These are phyloP conservation scores for Madurella fahalii DNA, from an alignment of 2,329 filamentous ascomycete species.

Conservation along the genomic window DNA sequence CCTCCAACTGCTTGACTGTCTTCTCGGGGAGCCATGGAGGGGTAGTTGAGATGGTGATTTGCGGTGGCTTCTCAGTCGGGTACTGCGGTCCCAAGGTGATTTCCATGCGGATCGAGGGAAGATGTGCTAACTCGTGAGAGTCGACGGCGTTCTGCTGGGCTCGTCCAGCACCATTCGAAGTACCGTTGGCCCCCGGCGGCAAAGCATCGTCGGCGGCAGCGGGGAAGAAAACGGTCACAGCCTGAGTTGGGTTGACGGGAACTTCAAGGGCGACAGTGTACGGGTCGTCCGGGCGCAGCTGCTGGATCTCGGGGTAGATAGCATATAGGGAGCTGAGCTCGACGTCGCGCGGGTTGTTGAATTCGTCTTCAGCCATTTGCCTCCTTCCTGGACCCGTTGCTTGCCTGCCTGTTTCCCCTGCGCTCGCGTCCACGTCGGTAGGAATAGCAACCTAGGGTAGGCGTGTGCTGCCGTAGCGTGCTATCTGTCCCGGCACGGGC, in stretches of 20 bases:
- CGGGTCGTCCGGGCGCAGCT: slow-evolving; percentile 38
- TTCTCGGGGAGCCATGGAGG: slow-evolving; percentile 54
- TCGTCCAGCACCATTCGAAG: slow-evolving; percentile 3
- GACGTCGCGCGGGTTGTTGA: slow-evolving; percentile 50
- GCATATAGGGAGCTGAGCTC: slow-evolving; percentile 59
- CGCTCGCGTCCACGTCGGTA: background rate
- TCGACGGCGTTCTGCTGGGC: slow-evolving; percentile 31
- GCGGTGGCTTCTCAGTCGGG: slow-evolving; percentile 49
- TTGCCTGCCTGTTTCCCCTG: background rate
- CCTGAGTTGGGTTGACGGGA: slow-evolving; percentile 50
- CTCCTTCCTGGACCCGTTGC: background rate
- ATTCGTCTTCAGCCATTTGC: slow-evolving; percentile 26
- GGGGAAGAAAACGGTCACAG: slow-evolving; percentile 56
- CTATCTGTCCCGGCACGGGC: background rate
- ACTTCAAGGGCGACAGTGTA: slow-evolving; percentile 54
- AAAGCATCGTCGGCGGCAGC: slow-evolving; percentile 37
- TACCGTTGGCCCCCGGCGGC: slow-evolving; percentile 3
- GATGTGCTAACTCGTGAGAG: slow-evolving; percentile 50
- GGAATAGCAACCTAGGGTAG: background rate
- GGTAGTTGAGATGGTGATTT: slow-evolving; percentile 47
- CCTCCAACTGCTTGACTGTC: slow-evolving; percentile 47
- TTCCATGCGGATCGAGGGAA: slow-evolving; percentile 53
- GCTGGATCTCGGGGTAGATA: slow-evolving; percentile 63
- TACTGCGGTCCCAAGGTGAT: slow-evolving; percentile 57
- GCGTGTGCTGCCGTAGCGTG: background rate